Evolutionary conservation across 345 rosid genomes (phyloP).

Genomic region (Populus ilicifolia): DNA sequence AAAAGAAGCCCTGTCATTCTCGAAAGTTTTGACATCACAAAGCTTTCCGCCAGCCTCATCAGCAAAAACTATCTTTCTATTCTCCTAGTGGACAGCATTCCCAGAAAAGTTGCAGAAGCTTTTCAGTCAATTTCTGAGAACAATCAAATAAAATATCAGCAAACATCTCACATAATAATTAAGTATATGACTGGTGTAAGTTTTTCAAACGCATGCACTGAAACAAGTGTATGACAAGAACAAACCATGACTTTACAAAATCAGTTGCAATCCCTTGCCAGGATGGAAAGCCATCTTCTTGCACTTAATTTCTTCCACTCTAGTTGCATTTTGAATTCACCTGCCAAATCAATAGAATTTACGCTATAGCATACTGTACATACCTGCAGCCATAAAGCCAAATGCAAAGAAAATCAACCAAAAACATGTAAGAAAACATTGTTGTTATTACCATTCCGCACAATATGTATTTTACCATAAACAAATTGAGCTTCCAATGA

Average conservation of each 20-base stretch:
- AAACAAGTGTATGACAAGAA: slow-evolving; percentile 10
- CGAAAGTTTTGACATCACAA: slow-evolving; percentile 67
- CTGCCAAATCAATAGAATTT: slow-evolving; percentile 31
- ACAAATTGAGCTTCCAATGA: not conserved
- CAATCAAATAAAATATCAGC: slow-evolving; percentile 6
- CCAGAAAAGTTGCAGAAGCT: slow-evolving; percentile 22
- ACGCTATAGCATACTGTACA: not conserved
- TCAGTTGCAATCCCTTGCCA: slow-evolving; percentile 68
- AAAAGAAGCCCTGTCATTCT: slow-evolving; percentile 38
- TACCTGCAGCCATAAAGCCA: not conserved
- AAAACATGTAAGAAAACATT: not conserved
- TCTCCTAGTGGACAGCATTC: slow-evolving; percentile 35
- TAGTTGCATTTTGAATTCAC: slow-evolving; percentile 52
- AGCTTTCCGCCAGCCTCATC: slow-evolving; percentile 86
- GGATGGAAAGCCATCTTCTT: slow-evolving; percentile 56
- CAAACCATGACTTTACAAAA: slow-evolving; percentile 88
- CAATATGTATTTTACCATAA: not conserved
- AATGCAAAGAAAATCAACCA: not conserved
- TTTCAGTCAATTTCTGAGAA: slow-evolving; percentile 50
- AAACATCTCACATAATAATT: not conserved
- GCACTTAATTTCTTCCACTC: slow-evolving; percentile 52
- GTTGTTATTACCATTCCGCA: not conserved
- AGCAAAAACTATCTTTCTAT: slow-evolving; percentile 71
- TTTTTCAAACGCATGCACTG: not conserved
- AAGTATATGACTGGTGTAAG: not conserved